These are phyloP conservation scores for Bretziella fagacearum DNA, from an alignment of 2,329 filamentous ascomycete species.

Conservation along the genomic window DNA sequence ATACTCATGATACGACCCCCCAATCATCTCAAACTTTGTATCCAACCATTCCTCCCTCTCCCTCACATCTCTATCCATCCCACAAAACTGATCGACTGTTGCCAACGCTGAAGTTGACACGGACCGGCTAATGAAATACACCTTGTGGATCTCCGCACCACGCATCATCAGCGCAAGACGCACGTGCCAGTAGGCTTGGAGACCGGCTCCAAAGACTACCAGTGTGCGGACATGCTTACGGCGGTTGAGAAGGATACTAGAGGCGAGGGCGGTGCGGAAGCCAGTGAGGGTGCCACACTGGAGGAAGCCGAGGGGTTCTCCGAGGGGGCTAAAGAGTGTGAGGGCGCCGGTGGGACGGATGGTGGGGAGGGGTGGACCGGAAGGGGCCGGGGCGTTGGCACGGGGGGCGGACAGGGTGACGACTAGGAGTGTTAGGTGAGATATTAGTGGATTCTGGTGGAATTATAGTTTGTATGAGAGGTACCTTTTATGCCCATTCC, in stretches of 20 bases:
- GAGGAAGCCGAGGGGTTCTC: constrained; percentile 48
- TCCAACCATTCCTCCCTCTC: constrained; percentile 43
- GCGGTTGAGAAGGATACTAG: constrained; percentile 45
- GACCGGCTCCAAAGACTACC: constrained; percentile 72
- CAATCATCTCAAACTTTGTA: constrained; percentile 51
- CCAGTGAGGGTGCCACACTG: constrained; percentile 61
- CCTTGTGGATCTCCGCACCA: constrained; percentile 51
- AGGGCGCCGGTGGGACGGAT: constrained; percentile 47
- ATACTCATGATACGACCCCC: constrained; percentile 53
- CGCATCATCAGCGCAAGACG: constrained; percentile 64
- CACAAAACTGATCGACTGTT: constrained; percentile 33
- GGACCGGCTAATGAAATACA: constrained; percentile 68
- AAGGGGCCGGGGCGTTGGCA: constrained; percentile 11
- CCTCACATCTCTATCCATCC: constrained; percentile 28
- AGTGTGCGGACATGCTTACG: constrained; percentile 58
- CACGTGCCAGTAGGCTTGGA: constrained; percentile 90
- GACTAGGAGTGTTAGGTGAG: constrained; percentile 29
- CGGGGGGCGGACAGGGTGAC: constrained; percentile 40
- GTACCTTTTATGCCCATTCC: constrained; percentile 53
- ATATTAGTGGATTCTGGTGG: too few species aligned
- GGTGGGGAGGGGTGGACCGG: constrained; percentile 18
- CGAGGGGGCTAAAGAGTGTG: constrained; percentile 47
- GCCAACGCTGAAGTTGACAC: constrained; percentile 41
- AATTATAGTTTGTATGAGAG: not conserved
- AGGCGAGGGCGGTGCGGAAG: constrained; percentile 62